Base-by-base conservation (phyloP, 805 yeast genomes). In the Pichia thaimueangensis region DNA sequence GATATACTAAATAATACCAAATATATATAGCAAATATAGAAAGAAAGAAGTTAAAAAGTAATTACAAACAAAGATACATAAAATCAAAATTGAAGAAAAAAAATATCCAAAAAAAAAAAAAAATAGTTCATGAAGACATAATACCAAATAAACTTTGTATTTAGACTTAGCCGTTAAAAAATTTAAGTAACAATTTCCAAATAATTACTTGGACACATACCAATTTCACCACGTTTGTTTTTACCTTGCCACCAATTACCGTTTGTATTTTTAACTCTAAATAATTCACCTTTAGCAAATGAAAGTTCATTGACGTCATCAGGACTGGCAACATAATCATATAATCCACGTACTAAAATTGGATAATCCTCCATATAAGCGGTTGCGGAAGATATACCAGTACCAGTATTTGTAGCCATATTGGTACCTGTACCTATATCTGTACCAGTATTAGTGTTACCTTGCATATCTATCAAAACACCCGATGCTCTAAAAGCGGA, bases 211-310 rank as follows among this genome's bases (percentile, higher is more conserved):
- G 98, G 97, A 63, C 96, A 88, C 55, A 91, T 91, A 52, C 97
- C 98, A 34, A 87, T 84, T 60, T 88, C 93, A 27, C 98, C 98
- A 52, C 78, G 83, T 8, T 82, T 72, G 57, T 89, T 77, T 61
- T 84, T 78, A 31, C 96, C 97, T 65, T 88, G 96, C 97, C 97
- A 91, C 98, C 98, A 91, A 65, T 94, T 81, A 35, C 97, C 97
- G 51, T 85, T 85, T 44, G 87, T 86, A 57, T 91, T 97, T 52
- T 86, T 86, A 27, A 91, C 95, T 55, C 82, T 87, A 61, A 91
- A 73, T n/a, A 87, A 68, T 62, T 91, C 97, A 43, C 93, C 96
- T 62, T 89, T 87, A 49, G 73, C 79, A 57, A 91, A 93, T 5
- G 95, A 83, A 20, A 91, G 76, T 65, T 91, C 98, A 57, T 89